Evolutionary conservation across 2,329 filamentous ascomycete genomes (phyloP).

Genomic region (Colletotrichum sp.): DNA sequence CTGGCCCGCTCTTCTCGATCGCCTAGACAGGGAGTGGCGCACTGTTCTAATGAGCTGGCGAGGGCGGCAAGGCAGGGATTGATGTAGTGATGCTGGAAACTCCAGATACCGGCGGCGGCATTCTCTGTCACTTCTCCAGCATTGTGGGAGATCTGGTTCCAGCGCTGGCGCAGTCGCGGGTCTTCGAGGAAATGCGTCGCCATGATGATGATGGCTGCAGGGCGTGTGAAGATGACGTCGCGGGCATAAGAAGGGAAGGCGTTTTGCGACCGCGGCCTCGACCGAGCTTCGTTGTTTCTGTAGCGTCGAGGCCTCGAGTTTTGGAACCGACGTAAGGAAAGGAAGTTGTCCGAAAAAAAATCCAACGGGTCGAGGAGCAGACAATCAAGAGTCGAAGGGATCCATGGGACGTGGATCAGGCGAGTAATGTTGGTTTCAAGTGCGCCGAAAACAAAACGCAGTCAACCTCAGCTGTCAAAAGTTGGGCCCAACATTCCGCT

Average conservation of each 20-base stretch:
- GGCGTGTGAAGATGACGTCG: slow-evolving; percentile 7
- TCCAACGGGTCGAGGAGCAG: not conserved
- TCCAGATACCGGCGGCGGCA: slow-evolving; percentile 89
- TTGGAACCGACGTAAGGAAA: not conserved
- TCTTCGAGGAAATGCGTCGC: slow-evolving; percentile 67
- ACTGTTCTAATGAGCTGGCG: slow-evolving; percentile 70
- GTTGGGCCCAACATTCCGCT: slow-evolving; percentile 20
- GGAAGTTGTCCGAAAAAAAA: not conserved
- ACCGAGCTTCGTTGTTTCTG: not conserved
- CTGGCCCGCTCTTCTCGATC: slow-evolving; percentile 76
- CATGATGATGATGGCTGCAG: slow-evolving; percentile 42
- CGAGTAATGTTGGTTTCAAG: slow-evolving; percentile 18
- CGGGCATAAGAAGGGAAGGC: not conserved
- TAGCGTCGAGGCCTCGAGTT: slow-evolving; percentile 5
- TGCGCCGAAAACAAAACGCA: slow-evolving; percentile 15
- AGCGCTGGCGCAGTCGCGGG: slow-evolving; percentile 87
- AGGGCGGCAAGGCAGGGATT: slow-evolving; percentile 78
- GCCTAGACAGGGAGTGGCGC: slow-evolving; percentile 72
- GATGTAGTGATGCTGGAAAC: slow-evolving; percentile 85
- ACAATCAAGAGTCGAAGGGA: not conserved
- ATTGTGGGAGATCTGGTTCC: slow-evolving; percentile 91
- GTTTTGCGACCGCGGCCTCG: slow-evolving; percentile 5
- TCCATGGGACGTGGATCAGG: slow-evolving; percentile 9
- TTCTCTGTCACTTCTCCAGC: slow-evolving; percentile 89
- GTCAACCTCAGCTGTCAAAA: slow-evolving; percentile 13